phyloP scores from a whole-genome alignment of 2,329 filamentous ascomycete genomes.

The Phaeosphaeriaceae sp. region DNA sequence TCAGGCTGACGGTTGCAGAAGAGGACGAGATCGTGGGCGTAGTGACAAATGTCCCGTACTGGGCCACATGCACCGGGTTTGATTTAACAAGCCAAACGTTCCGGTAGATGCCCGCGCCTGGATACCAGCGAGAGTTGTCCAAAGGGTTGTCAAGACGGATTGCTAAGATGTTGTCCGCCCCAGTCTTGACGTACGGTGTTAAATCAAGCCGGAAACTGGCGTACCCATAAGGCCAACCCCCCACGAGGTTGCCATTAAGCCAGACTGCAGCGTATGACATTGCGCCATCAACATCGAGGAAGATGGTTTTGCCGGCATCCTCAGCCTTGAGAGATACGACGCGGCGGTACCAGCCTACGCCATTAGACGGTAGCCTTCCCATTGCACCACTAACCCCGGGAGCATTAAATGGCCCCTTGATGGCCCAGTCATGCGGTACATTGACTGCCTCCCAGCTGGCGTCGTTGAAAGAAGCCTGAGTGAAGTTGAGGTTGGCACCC shows the following conservation, averaged over 20 bases:
- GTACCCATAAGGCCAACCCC: conserved; percentile 59
- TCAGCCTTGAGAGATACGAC: conserved; percentile 37
- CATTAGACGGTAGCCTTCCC: conserved; percentile 56
- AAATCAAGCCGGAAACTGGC: conserved; percentile 58
- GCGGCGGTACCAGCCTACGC: conserved; percentile 59
- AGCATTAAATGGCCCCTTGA: conserved; percentile 51
- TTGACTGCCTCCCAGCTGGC: conserved; percentile 48
- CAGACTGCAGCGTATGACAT: conserved; percentile 59
- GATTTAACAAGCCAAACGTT: conserved; percentile 61
- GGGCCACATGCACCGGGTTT: conserved; percentile 53
- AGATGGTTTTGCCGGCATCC: conserved; percentile 48
- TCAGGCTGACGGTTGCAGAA: conserved; percentile 55
- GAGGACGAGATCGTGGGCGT: conserved; percentile 52
- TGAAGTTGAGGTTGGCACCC: conserved; percentile 22
- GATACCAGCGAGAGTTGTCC: conserved; percentile 59
- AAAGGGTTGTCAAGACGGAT: conserved; percentile 58
- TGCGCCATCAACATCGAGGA: conserved; percentile 57
- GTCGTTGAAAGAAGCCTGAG: conserved; percentile 45
- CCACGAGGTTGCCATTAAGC: conserved; percentile 57
- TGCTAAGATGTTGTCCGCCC: conserved; percentile 51
- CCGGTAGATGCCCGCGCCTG: conserved; percentile 60
- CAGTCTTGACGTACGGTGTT: conserved; percentile 48
- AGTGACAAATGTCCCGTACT: conserved; percentile 58
- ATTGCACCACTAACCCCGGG: conserved; percentile 47
- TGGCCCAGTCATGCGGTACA: conserved; percentile 58